phyloP scores from a whole-genome alignment of 2,329 filamentous ascomycete species.

The Endoconidiophora laricicola region DNA sequence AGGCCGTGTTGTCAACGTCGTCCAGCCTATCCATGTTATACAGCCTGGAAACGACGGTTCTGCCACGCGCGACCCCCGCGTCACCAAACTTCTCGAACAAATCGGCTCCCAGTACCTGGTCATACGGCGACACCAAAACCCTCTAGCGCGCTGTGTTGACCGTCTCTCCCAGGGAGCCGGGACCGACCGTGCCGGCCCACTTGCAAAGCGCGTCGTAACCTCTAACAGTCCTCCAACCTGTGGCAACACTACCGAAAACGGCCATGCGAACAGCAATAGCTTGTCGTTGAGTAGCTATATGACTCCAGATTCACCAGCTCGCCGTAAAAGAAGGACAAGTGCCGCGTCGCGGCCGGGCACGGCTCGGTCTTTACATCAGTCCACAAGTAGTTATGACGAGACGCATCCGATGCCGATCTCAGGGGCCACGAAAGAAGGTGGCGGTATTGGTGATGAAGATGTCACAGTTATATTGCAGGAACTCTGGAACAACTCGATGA shows the following conservation, averaged over 20 bases:
- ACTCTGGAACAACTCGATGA: constrained; percentile 45
- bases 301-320: neutral
- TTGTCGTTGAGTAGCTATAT: neutral
- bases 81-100: constrained; percentile 48
- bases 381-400: constrained; percentile 11
- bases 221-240: neutral
- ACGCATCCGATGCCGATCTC: neutral
- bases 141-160: constrained; percentile 44
- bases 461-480: constrained; percentile 36
- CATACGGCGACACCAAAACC: constrained; percentile 55
- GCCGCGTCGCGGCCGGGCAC: constrained; percentile 24
- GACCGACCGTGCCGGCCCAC: neutral
- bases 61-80: constrained; percentile 40
- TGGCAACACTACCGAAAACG: no score
- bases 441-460: constrained; percentile 29
- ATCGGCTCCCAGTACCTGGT: constrained; percentile 61
- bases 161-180: constrained; percentile 19
- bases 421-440: neutral
- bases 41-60: constrained; percentile 37
- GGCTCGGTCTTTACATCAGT: constrained; percentile 19
- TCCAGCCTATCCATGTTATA: constrained; percentile 17
- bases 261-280: no score
- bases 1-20: constrained; percentile 32
- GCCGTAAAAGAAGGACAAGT: constrained; percentile 3
- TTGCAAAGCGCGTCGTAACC: neutral